Base-by-base conservation (phyloP, 768 basidiomycete genomes). In the Cystofilobasidium capitatum region DNA sequence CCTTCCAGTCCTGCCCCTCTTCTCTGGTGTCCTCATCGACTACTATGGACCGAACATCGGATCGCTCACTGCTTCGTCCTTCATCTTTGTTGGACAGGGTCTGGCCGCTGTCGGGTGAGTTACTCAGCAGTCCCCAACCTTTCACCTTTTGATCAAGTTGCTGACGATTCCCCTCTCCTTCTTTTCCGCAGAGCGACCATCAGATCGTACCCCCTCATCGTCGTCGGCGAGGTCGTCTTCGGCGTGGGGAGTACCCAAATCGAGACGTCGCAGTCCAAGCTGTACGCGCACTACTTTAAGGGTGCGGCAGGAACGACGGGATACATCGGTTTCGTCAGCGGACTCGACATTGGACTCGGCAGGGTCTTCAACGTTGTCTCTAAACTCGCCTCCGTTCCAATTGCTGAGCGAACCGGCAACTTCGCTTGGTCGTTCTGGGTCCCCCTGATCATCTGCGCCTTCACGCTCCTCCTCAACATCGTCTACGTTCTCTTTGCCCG, bases 341-440 rank as follows among this genome's bases (percentile, higher is more conserved):
- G 71, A 20, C 62, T 76, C 61, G 75, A 76, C 58, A 73, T 77
- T 26, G 76, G 75, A 1, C 73, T 75, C 72, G 70, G 70, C n/a
- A 29, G 75, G 5, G 70, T 75, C 7, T 71, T 66, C 40, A 69
- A 69, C 29, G 51, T 66, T 7, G 57, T 73, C 60, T 70, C 71
- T 12, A 71, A 70, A 40, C 63, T 71, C 2, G 69, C 73, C 14
- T 72, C 76, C 1, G 72, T 77, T 1, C 76, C 76, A 12, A 74
- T 77, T 70, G 69, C 64, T 22, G 42, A 74, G 47, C 70, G 72
- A 65, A 73, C 73, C 26, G 76, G 76, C 1, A 74, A 70, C 69
- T 77, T 72, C 72, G 73, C 72, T 7, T 77, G 76, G 76, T 71
- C 73, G 5, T 64, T 76, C n/a, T 77, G 76, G 76, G 66, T 66